Conservation (phyloP, 2,329 filamentous ascomycete genomes). For the Boeremia exigua region DNA sequence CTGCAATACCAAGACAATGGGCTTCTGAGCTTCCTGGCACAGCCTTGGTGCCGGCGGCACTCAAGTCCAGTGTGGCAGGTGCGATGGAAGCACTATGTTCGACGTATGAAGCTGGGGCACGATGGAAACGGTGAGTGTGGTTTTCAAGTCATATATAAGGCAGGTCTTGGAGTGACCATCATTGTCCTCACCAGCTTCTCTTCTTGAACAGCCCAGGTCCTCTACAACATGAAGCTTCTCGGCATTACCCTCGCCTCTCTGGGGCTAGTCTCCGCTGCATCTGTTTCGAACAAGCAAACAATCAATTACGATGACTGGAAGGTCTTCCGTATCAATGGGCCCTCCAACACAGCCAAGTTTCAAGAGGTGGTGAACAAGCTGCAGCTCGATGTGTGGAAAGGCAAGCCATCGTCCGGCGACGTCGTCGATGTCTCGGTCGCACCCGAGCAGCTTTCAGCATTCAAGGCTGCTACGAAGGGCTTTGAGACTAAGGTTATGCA, state of each 20-base stretch:
- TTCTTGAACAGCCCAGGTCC: slow-evolving; percentile 1
- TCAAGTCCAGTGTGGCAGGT: slow-evolving; percentile 18
- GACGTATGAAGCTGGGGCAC: not conserved
- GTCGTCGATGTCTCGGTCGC: slow-evolving; percentile 46
- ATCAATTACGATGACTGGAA: slow-evolving; percentile 46
- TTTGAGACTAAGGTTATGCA: slow-evolving; percentile 45
- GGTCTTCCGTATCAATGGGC: slow-evolving; percentile 46
- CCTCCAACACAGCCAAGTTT: slow-evolving; percentile 35
- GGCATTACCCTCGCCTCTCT: slow-evolving; percentile 37
- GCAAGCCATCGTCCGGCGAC: slow-evolving; percentile 39
- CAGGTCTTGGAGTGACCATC: not conserved
- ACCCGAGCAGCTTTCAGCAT: slow-evolving; percentile 37
- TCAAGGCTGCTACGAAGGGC: slow-evolving; percentile 33
- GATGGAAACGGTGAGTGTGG: not conserved
- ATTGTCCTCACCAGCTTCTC: slow-evolving; percentile 13
- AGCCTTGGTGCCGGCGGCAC: slow-evolving; percentile 14
- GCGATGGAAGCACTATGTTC: slow-evolving; percentile 9
- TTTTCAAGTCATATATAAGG: slow-evolving; percentile 8
- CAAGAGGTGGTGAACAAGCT: slow-evolving; percentile 39
- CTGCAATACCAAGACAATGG: slow-evolving; percentile 10
- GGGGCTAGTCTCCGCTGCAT: slow-evolving; percentile 41
- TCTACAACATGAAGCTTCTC: slow-evolving; percentile 40
- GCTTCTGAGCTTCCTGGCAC: slow-evolving; percentile 15
- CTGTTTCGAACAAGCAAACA: slow-evolving; percentile 36
- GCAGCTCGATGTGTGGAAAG: slow-evolving; percentile 43